Conservation (phyloP, 768 basidiomycete genomes). For the Mycena floridula region DNA sequence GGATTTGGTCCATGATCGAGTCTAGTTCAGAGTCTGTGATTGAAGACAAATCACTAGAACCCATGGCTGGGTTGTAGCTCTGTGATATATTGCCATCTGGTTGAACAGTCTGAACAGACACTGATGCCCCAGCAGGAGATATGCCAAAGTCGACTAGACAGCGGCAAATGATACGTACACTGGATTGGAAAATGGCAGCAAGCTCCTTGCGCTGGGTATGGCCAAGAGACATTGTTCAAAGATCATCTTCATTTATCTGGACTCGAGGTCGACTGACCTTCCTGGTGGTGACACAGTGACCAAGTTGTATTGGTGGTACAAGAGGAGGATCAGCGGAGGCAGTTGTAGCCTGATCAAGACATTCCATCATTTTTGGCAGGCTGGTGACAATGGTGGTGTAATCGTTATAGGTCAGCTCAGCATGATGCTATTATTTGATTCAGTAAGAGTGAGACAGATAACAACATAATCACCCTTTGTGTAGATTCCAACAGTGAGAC, state of each 20-base stretch:
- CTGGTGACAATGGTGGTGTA: background rate
- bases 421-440: background rate
- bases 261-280: conserved; percentile 11
- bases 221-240: conserved; percentile 4
- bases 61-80: conserved; percentile 9
- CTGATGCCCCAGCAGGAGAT: conserved; percentile 14
- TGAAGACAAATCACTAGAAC: conserved; percentile 9
- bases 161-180: conserved; percentile 16
- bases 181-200: conserved; percentile 12
- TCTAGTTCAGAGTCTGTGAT: conserved; percentile 17
- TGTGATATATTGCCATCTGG: conserved; percentile 4
- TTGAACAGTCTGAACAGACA: conserved; percentile 7
- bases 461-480: background rate
- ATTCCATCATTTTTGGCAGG: background rate
- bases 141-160: conserved; percentile 19
- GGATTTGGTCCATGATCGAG: conserved; percentile 8
- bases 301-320: background rate
- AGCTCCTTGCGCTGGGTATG: conserved; percentile 16
- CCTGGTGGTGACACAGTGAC: background rate
- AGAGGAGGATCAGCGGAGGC: background rate
- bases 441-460: background rate
- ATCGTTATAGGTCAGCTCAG: conserved; percentile 7
- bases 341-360: background rate
- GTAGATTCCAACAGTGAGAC: background rate
- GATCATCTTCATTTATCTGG: conserved; percentile 17